Evolutionary conservation across 2,329 filamentous ascomycete genomes (phyloP).

Genomic region (Teratosphaeria nubilosa): DNA sequence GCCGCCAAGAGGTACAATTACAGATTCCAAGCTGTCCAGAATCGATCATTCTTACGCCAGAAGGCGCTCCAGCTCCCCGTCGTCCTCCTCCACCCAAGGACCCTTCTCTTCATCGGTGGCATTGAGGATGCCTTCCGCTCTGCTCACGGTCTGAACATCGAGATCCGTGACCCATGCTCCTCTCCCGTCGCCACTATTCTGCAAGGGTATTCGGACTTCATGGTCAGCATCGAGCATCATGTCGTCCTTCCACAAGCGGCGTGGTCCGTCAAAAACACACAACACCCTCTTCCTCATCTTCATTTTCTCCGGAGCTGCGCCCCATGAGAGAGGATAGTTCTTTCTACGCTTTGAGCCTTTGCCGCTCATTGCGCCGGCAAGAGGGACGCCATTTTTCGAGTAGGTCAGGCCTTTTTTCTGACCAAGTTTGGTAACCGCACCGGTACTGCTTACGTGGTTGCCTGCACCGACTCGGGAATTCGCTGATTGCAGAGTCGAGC

Average conservation of each 20-base stretch:
- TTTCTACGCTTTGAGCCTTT: slow-evolving; percentile 77
- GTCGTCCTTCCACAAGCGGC: slow-evolving; percentile 91
- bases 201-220: slow-evolving; percentile 76
- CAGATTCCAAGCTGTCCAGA: not conserved
- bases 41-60: slow-evolving; percentile 25
- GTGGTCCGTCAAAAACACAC: slow-evolving; percentile 79
- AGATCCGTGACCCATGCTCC: slow-evolving; percentile 77
- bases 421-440: slow-evolving; percentile 28
- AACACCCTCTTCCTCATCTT: slow-evolving; percentile 96
- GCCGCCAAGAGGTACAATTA: not conserved
- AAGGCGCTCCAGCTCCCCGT: slow-evolving; percentile 54
- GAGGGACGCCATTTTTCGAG: slow-evolving; percentile 61
- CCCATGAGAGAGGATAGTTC: slow-evolving; percentile 90
- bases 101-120: slow-evolving; percentile 83
- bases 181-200: slow-evolving; percentile 55
- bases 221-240: slow-evolving; percentile 97
- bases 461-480: slow-evolving; percentile 37
- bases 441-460: slow-evolving; percentile 30
- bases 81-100: slow-evolving; percentile 61
- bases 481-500: slow-evolving; percentile 40
- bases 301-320: slow-evolving; percentile 85
- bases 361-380: slow-evolving; percentile 32
- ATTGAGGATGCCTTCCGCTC: slow-evolving; percentile 72
- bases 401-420: slow-evolving; percentile 64
- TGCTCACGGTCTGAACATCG: slow-evolving; percentile 78